A percentile compares a stretch with the other conserved stretches of the same genome.
These are phyloP conservation scores for Mrakia frigida DNA, from an alignment of 768 basidiomycete species.

Conservation along the genomic window DNA sequence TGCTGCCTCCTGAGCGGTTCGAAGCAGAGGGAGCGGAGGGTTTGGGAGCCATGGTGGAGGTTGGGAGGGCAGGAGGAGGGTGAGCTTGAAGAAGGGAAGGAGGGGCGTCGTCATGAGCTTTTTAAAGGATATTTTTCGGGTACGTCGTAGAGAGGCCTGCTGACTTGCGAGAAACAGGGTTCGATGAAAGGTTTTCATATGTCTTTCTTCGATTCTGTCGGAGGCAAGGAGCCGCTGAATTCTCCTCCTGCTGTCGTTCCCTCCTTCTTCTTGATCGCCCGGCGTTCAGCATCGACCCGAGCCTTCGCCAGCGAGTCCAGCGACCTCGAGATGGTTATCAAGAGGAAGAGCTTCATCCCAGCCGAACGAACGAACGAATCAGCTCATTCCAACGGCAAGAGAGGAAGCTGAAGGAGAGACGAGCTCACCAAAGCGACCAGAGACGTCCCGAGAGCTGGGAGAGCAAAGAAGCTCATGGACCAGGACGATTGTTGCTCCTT, in stretches of 20 bases:
- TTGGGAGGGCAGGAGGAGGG: neutral
- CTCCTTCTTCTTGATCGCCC: constrained; percentile 13
- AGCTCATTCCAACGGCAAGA: neutral
- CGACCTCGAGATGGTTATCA: neutral
- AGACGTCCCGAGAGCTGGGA: neutral
- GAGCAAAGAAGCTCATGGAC: neutral
- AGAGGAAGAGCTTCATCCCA: neutral
- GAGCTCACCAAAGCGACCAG: neutral
- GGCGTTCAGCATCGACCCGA: neutral
- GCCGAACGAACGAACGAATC: neutral
- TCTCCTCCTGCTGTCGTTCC: neutral
- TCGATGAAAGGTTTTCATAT: neutral
- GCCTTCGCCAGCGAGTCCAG: neutral
- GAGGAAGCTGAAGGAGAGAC: neutral
- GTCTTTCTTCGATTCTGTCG: neutral
- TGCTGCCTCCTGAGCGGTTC: neutral
- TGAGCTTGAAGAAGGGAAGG: neutral
- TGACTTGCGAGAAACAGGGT: too few relatives aligned
- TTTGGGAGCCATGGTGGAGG: neutral
- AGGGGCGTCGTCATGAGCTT: neutral
- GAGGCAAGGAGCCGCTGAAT: neutral
- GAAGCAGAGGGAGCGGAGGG: neutral
- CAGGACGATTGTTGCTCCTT: neutral
- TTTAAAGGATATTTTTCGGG: too few relatives aligned
- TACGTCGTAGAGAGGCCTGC: neutral